Evolutionary conservation across 768 basidiomycete genomes (phyloP).

Genomic region (Rhodosporidiobolus sp.): DNA sequence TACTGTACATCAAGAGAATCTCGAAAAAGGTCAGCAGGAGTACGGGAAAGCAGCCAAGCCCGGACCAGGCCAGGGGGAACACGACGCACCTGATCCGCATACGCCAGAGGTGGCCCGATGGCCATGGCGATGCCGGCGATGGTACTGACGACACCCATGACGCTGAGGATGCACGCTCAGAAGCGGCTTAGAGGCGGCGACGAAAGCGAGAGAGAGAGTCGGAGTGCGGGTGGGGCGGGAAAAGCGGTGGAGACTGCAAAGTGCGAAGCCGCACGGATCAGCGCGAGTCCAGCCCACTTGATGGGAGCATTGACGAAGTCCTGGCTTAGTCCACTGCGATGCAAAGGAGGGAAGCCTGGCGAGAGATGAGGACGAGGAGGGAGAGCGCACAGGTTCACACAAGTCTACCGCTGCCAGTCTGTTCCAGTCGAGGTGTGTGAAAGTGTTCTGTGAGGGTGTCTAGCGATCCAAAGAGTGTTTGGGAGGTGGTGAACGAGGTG

Average conservation of each 20-base stretch:
- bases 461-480: not conserved
- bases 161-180: no score
- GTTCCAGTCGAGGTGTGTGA: no score
- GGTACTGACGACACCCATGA: constrained; percentile 16
- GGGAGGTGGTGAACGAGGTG: not conserved
- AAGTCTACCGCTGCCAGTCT: no score
- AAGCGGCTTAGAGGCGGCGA: no score
- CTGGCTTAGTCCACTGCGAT: no score
- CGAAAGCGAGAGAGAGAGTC: not conserved
- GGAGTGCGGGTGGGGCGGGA: not conserved
- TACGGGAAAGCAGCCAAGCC: not conserved
- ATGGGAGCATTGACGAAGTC: no score
- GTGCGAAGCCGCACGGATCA: no score
- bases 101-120: constrained; percentile 38
- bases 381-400: no score
- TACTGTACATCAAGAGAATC: constrained; percentile 2
- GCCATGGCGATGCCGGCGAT: constrained; percentile 26
- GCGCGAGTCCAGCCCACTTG: no score
- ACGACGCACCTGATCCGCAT: constrained; percentile 19
- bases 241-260: not conserved
- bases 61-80: not conserved
- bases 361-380: not conserved
- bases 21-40: not conserved
- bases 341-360: not conserved
- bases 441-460: no score